These are phyloP conservation scores for Plectosphaerella sp. DNA, from an alignment of 2,329 filamentous ascomycete species.

Conservation along the genomic window DNA sequence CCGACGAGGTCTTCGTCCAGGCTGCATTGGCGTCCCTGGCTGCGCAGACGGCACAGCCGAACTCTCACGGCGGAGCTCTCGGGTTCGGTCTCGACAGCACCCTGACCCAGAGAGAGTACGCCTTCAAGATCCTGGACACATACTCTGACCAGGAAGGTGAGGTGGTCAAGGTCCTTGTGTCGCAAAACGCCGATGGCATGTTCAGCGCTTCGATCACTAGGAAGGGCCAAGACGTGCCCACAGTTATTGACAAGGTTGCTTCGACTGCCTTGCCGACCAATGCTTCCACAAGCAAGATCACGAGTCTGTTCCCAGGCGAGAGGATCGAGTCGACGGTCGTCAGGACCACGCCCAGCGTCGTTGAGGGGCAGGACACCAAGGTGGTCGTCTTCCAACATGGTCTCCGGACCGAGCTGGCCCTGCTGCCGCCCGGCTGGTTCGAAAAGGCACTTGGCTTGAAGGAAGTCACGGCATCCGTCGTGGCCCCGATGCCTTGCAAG, in stretches of 20 bases:
- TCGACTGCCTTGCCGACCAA: constrained; percentile 17
- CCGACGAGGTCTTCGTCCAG: constrained; percentile 77
- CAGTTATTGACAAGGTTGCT: constrained; percentile 28
- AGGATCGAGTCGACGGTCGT: constrained; percentile 78
- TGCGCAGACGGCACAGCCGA: constrained; percentile 2
- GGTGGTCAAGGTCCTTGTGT: constrained; percentile 48
- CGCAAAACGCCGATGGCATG: constrained; percentile 41
- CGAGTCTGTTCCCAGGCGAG: constrained; percentile 76
- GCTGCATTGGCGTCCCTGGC: constrained; percentile 61
- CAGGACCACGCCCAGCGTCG: constrained; percentile 30
- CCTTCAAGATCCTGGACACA: constrained; percentile 55
- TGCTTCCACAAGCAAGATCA: constrained; percentile 41
- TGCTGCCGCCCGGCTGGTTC: constrained; percentile 70
- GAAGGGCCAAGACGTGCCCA: constrained; percentile 28
- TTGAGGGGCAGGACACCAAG: constrained; percentile 48
- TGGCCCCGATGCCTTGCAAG: constrained; percentile 97
- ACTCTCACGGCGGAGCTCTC: constrained; percentile 45
- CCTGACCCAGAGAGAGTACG: constrained; percentile 39
- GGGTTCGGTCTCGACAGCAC: constrained; percentile 46
- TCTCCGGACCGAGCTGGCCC: constrained; percentile 51
- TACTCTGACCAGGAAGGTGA: constrained; percentile 60
- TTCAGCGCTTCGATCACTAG: constrained; percentile 43
- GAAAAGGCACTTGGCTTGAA: constrained; percentile 83
- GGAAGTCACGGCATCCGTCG: constrained; percentile 75
- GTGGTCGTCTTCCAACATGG: constrained; percentile 75